Conservation (phyloP, 495 filamentous ascomycete genomes). For the Neurospora sp. region DNA sequence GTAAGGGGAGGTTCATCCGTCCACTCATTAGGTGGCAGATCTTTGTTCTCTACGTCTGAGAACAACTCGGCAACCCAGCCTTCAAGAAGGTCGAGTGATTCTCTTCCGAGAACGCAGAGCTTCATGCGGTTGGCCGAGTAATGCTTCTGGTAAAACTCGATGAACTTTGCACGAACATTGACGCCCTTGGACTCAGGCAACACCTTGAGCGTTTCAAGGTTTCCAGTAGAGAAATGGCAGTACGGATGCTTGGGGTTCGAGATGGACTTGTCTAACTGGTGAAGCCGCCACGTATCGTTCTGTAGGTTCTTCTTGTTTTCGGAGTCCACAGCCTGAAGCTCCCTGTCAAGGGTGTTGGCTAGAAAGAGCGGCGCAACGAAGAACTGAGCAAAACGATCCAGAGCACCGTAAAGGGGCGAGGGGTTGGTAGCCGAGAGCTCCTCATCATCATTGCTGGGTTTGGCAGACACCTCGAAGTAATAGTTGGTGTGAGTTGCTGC, state of each 20-base stretch:
- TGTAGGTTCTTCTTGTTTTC: slow-evolving; percentile 99
- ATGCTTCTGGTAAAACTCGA: slow-evolving; percentile 79
- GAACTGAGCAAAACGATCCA: slow-evolving; percentile 97
- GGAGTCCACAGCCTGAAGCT: slow-evolving; percentile 88
- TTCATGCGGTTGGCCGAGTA: slow-evolving; percentile 98
- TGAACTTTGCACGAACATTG: slow-evolving; percentile 86
- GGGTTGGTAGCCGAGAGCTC: slow-evolving; percentile 41
- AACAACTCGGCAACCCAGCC: slow-evolving; percentile 84
- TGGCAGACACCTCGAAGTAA: slow-evolving; percentile 88
- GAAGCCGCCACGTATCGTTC: slow-evolving; percentile 83
- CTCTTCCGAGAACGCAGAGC: slow-evolving; percentile 79
- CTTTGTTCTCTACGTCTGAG: slow-evolving; percentile 72
- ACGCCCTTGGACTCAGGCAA: slow-evolving; percentile 71
- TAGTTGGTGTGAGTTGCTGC: slow-evolving; percentile 93
- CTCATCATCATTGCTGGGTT: slow-evolving; percentile 42
- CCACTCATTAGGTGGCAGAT: slow-evolving; percentile 75
- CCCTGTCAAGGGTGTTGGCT: slow-evolving; percentile 78
- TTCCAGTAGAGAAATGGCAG: slow-evolving; percentile 92
- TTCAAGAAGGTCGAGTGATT: slow-evolving; percentile 81
- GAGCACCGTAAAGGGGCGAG: slow-evolving; percentile 78
- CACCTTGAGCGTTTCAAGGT: slow-evolving; percentile 79
- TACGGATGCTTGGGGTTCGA: slow-evolving; percentile 91
- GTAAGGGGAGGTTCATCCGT: slow-evolving; percentile 60
- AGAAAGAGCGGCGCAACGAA: slow-evolving; percentile 91
- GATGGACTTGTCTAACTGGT: slow-evolving; percentile 83